Base-by-base conservation (phyloP, 768 basidiomycete genomes). In the Dioszegia crocea region DNA sequence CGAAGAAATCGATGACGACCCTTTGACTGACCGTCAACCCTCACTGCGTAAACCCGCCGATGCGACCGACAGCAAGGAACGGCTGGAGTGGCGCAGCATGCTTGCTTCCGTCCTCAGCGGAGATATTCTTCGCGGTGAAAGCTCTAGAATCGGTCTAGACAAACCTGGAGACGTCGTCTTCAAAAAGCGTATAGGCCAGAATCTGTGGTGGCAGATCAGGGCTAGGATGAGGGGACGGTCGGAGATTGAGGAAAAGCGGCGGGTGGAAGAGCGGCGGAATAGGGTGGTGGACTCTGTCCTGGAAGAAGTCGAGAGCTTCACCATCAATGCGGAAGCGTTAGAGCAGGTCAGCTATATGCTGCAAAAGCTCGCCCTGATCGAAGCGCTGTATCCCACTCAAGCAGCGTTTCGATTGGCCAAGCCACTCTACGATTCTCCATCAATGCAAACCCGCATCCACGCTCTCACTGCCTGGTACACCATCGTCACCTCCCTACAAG, bases 11-110 rank as follows among this genome's bases (percentile, higher is more conserved):
- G 26, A 48, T 17, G 47, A 17, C 17, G 17, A 29, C 21, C 27
- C 14, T 43, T 19, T 23, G 41, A n/a, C 55, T n/a, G 23, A n/a
- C 30, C 17, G 3, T 17, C 27, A 19, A 24, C 24, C 17, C 23
- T 46, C 12, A n/a, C 36, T 24, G 5, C 51, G 38, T 17, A 39
- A 83, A 50, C 82, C 85, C 58, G 85, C 87, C 24, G 83, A 84
- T 40, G 86, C 88, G 1, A 80, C 82, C 53, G 84, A 88, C 67
- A 88, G 91, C 70, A 82, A 84, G 61, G 88, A 91, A 67, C 82
- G 93, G 26, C 77, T 93, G 47, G 92, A 96, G 77, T 98, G 96
- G 96, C 91, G 93, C 77, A 87, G 87, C 17, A 88, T 97, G 85
- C 84, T 98, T 30, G 84, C 89, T 12, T 94, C 92, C 29, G 94